phyloP scores from a whole-genome alignment of 768 basidiomycete species.

The Russula olivacea region DNA sequence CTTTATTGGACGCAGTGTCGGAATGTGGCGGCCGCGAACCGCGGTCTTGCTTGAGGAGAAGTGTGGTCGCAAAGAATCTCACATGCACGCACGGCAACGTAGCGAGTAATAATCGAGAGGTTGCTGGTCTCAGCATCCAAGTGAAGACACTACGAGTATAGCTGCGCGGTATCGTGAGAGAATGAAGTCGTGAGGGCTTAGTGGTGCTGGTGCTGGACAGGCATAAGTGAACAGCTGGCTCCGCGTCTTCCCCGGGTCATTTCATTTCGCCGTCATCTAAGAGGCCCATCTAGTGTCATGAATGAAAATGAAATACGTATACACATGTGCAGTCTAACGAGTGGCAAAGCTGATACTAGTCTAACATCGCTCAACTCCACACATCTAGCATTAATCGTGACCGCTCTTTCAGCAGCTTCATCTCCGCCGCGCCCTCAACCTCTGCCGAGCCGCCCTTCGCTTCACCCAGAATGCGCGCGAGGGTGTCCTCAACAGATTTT shows the following conservation, averaged over 20 bases:
- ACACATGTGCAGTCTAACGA: conserved; percentile 15
- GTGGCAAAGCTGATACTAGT: neutral
- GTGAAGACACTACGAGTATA: neutral
- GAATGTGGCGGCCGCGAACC: neutral
- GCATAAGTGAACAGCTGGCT: conserved; percentile 4
- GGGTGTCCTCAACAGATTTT: conserved; percentile 87
- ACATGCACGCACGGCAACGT: conserved; percentile 1
- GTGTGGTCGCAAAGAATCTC: neutral
- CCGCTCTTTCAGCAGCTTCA: conserved; percentile 93
- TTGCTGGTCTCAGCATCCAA: conserved; percentile 15
- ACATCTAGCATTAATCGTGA: conserved; percentile 83
- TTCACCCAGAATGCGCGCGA: conserved; percentile 80
- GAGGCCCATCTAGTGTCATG: neutral
- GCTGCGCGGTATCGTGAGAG: neutral
- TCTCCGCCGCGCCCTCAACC: conserved; percentile 84
- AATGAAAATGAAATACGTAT: neutral
- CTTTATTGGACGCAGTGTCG: neutral
- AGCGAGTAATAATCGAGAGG: conserved; percentile 3
- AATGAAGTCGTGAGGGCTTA: neutral
- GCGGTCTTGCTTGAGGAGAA: neutral
- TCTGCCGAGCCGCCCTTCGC: conserved; percentile 88
- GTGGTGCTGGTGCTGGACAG: neutral
- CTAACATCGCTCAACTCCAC: conserved; percentile 55
- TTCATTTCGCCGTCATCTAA: neutral
- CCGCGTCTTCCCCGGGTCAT: neutral